Evolutionary conservation across 2,329 filamentous ascomycete species (phyloP), one percentile per base, ranked within the genome.

Genomic region (Lachnellula suecica): DNA sequence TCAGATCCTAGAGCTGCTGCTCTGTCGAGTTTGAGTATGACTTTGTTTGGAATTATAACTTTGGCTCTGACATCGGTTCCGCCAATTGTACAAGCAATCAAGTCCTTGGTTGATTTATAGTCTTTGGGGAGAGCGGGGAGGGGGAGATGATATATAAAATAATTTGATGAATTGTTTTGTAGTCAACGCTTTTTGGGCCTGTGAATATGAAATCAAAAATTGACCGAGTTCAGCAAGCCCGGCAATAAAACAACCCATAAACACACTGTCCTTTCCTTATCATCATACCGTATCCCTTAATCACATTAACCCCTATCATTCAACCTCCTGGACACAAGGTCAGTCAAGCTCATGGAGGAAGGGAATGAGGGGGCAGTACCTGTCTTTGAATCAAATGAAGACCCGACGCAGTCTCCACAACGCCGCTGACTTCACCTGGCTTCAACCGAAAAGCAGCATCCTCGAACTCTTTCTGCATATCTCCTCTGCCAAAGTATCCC

Each of bases 401-500:
- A 1, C 94, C 94, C 47, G 92, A 97, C 45, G 91, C 92, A 35
- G 94, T 97, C 72, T 96, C 89, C 11, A 97, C 88, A 34, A 97
- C 79, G 43, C 81, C 79, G 72, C 92, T 97, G 66, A 97, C 84
- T 72, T 97, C 83, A 29, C 91, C 92, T 2, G 87, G 86, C 71
- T 92, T 82, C 50, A 99, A 78, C n/a, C 82, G 86, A 74, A 99
- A 99, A 1, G 94, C 88, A 4, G 92, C 92, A 51, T 97, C 91
- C 74, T 99, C 94, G 67, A 99, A 99, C 73, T 97, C 93, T 76
- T 92, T 93, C 71, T 99, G 94, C 94, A 99, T 99, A 66, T 97
- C 93, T 24, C 91, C 91, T 65, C 82, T 85, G 51, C 91, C 92
- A 71, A 99, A 99, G 72, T 92, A 96, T 19, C 94, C 94, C 75